phyloP scores from a whole-genome alignment of 805 yeast species.

The Lipomyces mesembrius region DNA sequence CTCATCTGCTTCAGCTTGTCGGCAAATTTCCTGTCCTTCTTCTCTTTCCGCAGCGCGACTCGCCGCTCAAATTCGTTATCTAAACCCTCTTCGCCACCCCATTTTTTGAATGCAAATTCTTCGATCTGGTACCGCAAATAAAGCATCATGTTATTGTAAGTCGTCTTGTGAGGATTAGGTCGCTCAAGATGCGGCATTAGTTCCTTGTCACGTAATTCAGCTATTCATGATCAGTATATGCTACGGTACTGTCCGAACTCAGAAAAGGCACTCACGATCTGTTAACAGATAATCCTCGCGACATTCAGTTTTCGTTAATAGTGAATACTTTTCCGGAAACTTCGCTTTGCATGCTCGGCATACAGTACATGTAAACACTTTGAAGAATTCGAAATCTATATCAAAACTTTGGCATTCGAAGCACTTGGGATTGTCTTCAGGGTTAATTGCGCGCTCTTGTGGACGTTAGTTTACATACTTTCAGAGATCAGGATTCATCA shows the following conservation, averaged over 20 bases:
- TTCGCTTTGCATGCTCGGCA: slow-evolving; percentile 77
- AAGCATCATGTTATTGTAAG: slow-evolving; percentile 90
- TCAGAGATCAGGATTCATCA: neutral
- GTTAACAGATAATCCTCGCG: slow-evolving; percentile 89
- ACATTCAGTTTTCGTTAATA: slow-evolving; percentile 94
- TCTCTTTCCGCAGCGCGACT: slow-evolving; percentile 67
- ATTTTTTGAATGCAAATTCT: slow-evolving; percentile 85
- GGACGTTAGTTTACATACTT: neutral
- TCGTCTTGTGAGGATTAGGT: slow-evolving; percentile 91
- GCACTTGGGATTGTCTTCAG: slow-evolving; percentile 78
- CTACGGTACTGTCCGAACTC: neutral
- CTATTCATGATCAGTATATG: slow-evolving; percentile 13
- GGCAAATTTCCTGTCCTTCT: slow-evolving; percentile 80
- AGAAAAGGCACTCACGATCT: slow-evolving; percentile 53
- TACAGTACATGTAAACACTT: slow-evolving; percentile 74
- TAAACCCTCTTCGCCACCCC: slow-evolving; percentile 88
- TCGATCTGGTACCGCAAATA: slow-evolving; percentile 92
- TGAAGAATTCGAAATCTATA: slow-evolving; percentile 70
- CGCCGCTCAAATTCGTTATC: slow-evolving; percentile 93
- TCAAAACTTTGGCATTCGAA: slow-evolving; percentile 76
- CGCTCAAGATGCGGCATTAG: slow-evolving; percentile 80
- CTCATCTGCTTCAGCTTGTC: slow-evolving; percentile 85
- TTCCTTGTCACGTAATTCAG: slow-evolving; percentile 75
- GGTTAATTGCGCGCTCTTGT: slow-evolving; percentile 69
- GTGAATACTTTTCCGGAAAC: slow-evolving; percentile 83